Conservation (phyloP, 106 monocot species). For the Gastrodia elata region DNA sequence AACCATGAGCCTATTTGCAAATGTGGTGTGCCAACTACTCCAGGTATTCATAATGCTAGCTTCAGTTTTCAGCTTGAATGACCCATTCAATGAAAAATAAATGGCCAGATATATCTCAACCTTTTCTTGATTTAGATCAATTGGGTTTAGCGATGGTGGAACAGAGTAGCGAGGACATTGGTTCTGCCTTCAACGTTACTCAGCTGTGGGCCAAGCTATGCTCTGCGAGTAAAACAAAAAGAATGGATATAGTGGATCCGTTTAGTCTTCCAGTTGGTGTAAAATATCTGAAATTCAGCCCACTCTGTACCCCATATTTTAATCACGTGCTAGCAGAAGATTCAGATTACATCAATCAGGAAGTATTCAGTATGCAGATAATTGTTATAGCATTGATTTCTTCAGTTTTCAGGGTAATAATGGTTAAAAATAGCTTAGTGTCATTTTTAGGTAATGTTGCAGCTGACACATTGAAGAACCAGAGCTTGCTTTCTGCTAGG, state of each 20-base stretch:
- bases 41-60: slow-evolving; percentile 25
- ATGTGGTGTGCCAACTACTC: slow-evolving; percentile 10
- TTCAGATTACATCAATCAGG: slow-evolving; percentile 1
- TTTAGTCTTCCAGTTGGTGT: slow-evolving; percentile 67
- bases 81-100: neutral
- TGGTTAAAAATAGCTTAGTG: slow-evolving; percentile 31
- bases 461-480: slow-evolving; percentile 32
- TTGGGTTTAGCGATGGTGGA: slow-evolving; percentile 19
- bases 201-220: slow-evolving; percentile 66
- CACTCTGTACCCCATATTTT: slow-evolving; percentile 7
- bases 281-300: slow-evolving; percentile 26
- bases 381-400: slow-evolving; percentile 12
- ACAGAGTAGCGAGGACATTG: slow-evolving; percentile 22
- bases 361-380: slow-evolving; percentile 9
- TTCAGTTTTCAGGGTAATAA: slow-evolving; percentile 21
- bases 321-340: slow-evolving; percentile 4
- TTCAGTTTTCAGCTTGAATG: neutral
- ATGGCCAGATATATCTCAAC: neutral
- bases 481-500: slow-evolving; percentile 50
- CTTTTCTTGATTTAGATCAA: slow-evolving; percentile 4
- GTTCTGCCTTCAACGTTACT: slow-evolving; percentile 75
- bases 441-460: slow-evolving; percentile 29
- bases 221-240: slow-evolving; percentile 19
- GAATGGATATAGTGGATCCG: slow-evolving; percentile 20
- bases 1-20: slow-evolving; percentile 6